Base-by-base conservation (phyloP, 2,329 filamentous ascomycete species). In the Alternaria atra region DNA sequence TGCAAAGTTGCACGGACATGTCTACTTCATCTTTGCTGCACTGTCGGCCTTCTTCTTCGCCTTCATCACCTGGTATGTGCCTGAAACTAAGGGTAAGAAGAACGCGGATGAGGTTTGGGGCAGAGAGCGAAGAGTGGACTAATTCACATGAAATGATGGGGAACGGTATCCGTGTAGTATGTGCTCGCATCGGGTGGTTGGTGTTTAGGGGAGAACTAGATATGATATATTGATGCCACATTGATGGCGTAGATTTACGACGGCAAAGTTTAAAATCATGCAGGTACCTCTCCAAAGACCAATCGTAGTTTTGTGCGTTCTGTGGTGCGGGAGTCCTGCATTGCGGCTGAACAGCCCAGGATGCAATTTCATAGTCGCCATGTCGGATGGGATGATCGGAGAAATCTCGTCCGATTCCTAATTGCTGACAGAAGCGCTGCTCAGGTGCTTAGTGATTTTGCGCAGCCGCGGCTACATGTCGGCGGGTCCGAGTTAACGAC, bases 61-160 rank as follows among this genome's bases (percentile, higher is more conserved):
- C 0, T 97, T 97, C 76, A 89, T 97, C 25, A 83, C 83, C 8
- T 86, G 84, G 80, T 87, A 83, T 47, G 92, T 98, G 17, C 94
- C 94, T 0, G 94, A 98, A 81, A 97, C 94, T 0, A 92, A 89
- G 72, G 94, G 92, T 2, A 97, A 92, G 84, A 89, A 87, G 73
- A 90, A 90, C 72, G 89, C 87, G 0, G 92, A 97, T 72, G 94
- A 97, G 75, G 93, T 97, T n/a, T 97, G 94, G 94, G 92, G 91
- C 1, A 84, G 92, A 58, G 83, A 82, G 62, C 73, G 75, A 55
- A 65, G 77, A 29, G 75, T 73, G 34, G 76, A 79, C 48, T 78
- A 64, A 69, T 13, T 44, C 12, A 25, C 12, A 12, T 35, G 40
- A 20, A 20, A 27, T 37, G 27, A 37, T 17, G 50, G 37, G n/a